These are phyloP conservation scores for Spathaspora girioi DNA, from an alignment of 805 yeast genomes.

Conservation along the genomic window DNA sequence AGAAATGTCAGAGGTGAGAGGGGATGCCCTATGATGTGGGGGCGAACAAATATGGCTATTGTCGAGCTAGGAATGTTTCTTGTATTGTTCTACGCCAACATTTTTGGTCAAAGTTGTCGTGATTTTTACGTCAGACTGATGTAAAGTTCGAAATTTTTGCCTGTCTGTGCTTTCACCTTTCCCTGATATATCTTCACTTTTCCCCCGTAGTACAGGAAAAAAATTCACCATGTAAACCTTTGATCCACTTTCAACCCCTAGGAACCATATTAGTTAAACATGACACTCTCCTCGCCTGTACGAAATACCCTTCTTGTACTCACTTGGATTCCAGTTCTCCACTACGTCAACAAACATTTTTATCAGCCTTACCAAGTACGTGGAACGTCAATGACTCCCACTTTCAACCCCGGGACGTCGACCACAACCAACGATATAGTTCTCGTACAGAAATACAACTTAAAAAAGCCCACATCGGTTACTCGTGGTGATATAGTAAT, in stretches of 20 bases:
- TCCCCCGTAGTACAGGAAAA: background rate
- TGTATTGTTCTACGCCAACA: too few species aligned
- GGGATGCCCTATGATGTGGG: background rate
- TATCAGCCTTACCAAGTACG: slow-evolving; percentile 69
- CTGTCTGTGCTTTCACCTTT: background rate
- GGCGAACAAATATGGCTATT: background rate
- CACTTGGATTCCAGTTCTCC: slow-evolving; percentile 77
- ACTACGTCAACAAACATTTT: slow-evolving; percentile 65
- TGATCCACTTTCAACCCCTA: background rate
- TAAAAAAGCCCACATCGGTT: slow-evolving; percentile 44
- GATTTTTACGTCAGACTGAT: background rate
- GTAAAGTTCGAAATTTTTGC: background rate
- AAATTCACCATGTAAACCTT: background rate
- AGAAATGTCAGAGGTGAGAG: background rate
- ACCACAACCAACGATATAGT: slow-evolving; percentile 55
- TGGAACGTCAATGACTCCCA: slow-evolving; percentile 87
- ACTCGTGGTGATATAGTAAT: slow-evolving; percentile 69
- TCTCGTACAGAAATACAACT: slow-evolving; percentile 61
- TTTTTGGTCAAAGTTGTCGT: background rate
- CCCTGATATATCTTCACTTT: background rate
- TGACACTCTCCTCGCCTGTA: slow-evolving; percentile 9
- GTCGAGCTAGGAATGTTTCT: background rate
- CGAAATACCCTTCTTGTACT: slow-evolving; percentile 26
- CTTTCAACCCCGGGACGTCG: slow-evolving; percentile 66
- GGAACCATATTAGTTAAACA: background rate